Evolutionary conservation across 108 stramenopile genomes (phyloP), one percentile per base, ranked within the genome.

Genomic region (Pseudonitzschia delicatissima): DNA sequence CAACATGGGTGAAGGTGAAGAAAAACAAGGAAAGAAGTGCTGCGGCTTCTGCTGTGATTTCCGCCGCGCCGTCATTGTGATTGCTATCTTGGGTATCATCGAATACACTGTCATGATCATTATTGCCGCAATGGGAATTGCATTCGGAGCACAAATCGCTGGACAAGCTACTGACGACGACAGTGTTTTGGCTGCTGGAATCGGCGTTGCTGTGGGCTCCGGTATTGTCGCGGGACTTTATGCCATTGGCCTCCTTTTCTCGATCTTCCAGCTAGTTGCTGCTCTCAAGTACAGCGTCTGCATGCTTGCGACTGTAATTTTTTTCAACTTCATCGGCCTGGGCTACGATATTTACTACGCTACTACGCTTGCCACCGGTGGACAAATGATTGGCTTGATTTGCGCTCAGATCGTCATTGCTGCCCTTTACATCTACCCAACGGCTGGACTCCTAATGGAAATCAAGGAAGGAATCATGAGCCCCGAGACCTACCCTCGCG

Each of bases 1-100:
- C n/a, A n/a, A n/a, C n/a, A n/a, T n/a, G n/a, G n/a, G n/a, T n/a
- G n/a, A n/a, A n/a, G n/a, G n/a, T n/a, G n/a, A 72, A 37, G 40
- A 35, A 45, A 72, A 72, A 28, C 55, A 48, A 45, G 71, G 71
- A 2, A 45, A 15, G 4, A 48, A 62, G 33, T 77, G 76, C 45
- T 77, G 76, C 51, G 71, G 71, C 4, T 64, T 66, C 45, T 78
- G 71, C 57, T 78, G 68, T 48, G 77, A 78, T 39, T 68, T 72
- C 21, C 77, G 77, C 18, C 71, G 77, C 4, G 77, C 77, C 25
- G 72, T 72, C 5, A 78, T 78, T 58, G 37, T 73, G 28, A 12
- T 67, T 3, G 55, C 39, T 28, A 64, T 68, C 48, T 32, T 68
- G 32, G 15, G n/a, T 3, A 29, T 69, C 2, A 9, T 53, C 3